A percentile compares a stretch with the other conserved stretches of the same genome.
These are phyloP conservation scores for Glomus cerebriforme DNA, from an alignment of 192 early-diverging fungal genomes.

Conservation along the genomic window DNA sequence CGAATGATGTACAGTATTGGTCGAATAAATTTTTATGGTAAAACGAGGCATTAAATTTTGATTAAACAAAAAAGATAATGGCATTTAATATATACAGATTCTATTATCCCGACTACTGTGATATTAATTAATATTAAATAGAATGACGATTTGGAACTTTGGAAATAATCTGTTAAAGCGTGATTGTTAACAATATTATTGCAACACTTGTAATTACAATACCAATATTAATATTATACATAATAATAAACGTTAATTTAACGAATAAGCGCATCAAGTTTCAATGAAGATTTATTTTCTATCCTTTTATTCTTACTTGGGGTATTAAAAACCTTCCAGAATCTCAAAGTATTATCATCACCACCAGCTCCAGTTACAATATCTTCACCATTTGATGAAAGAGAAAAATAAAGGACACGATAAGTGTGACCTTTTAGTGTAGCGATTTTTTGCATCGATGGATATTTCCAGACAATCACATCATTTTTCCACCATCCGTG, in stretches of 20 bases:
- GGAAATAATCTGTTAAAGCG: too few relatives aligned
- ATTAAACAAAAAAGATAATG: too few relatives aligned
- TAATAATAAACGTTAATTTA: background rate
- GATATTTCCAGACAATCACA: slow-evolving; percentile 86
- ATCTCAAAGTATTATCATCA: slow-evolving; percentile 93
- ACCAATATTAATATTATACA: too few relatives aligned
- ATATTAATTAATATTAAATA: too few relatives aligned
- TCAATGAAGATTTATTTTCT: background rate
- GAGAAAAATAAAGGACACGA: slow-evolving; percentile 90
- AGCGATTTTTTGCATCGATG: slow-evolving; percentile 65
- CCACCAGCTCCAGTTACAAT: slow-evolving; percentile 86
- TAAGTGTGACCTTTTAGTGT: slow-evolving; percentile 75
- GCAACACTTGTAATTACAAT: too few relatives aligned
- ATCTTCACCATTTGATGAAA: slow-evolving; percentile 87
- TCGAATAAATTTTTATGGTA: too few relatives aligned
- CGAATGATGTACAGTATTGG: too few relatives aligned
- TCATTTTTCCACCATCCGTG: slow-evolving; percentile 94
- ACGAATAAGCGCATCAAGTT: slow-evolving; percentile 2
- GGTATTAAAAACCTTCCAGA: slow-evolving; percentile 86
- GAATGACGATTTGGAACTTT: too few relatives aligned
- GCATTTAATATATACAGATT: too few relatives aligned
- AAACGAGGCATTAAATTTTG: too few relatives aligned
- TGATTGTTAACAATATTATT: too few relatives aligned
- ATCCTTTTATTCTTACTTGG: background rate
- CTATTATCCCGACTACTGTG: too few relatives aligned